Percentiles rank a stretch among this genome's conserved stretches.
Conservation (phyloP, 768 basidiomycete genomes). For the Crepidotus variabilis region DNA sequence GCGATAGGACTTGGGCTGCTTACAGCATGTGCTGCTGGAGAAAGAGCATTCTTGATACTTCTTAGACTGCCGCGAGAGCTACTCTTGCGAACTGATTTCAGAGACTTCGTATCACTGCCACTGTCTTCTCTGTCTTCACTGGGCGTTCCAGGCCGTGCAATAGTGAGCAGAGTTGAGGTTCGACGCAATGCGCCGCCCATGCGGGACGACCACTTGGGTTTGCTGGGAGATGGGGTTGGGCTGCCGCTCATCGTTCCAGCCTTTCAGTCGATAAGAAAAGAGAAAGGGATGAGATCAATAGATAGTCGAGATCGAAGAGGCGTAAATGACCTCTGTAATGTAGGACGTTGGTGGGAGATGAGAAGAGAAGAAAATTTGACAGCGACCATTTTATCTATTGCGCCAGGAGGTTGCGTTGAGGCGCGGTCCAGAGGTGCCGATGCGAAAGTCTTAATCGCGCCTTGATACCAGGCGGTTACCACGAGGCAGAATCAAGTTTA, state of each 20-base stretch:
- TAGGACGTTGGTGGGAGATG: slow-evolving; percentile 13
- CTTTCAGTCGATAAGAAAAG: slow-evolving; percentile 2
- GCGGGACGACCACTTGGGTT: slow-evolving; percentile 49
- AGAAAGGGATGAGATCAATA: slow-evolving; percentile 4
- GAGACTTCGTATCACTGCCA: slow-evolving; percentile 22
- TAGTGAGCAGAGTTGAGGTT: slow-evolving; percentile 51
- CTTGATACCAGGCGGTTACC: neutral
- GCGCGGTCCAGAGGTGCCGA: slow-evolving; percentile 16
- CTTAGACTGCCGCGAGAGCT: slow-evolving; percentile 16
- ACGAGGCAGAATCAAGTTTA: neutral
- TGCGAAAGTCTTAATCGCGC: neutral
- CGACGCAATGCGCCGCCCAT: slow-evolving; percentile 60
- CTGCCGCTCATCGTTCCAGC: slow-evolving; percentile 15
- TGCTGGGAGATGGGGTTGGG: slow-evolving; percentile 20
- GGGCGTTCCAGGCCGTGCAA: slow-evolving; percentile 31
- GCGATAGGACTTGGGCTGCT: slow-evolving; percentile 58
- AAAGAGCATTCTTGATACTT: slow-evolving; percentile 2
- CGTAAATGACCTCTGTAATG: slow-evolving; percentile 5
- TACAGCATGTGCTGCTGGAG: slow-evolving; percentile 10
- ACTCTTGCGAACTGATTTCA: slow-evolving; percentile 16
- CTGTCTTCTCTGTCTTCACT: slow-evolving; percentile 19
- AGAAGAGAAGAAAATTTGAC: slow-evolving; percentile 15
- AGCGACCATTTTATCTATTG: slow-evolving; percentile 30
- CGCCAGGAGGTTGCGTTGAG: slow-evolving; percentile 44
- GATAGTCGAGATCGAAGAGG: slow-evolving; percentile 9